Conservation (phyloP, 2,329 filamentous ascomycete genomes). For the Neurospora crassa region DNA sequence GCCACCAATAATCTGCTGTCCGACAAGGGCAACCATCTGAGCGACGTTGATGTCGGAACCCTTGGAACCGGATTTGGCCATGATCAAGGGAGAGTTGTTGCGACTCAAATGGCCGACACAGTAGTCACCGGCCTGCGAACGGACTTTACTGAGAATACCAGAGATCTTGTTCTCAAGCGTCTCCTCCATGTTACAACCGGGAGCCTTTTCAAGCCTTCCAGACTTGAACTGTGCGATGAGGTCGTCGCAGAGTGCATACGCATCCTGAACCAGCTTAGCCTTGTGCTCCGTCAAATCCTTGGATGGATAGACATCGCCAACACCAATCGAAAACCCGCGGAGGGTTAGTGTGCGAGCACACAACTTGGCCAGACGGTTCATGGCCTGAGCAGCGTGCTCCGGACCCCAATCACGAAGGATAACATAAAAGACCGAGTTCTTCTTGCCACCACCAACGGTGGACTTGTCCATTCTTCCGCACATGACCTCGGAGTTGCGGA, state of each 20-base stretch:
- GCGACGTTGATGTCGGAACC: conserved; percentile 97
- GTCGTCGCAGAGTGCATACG: conserved; percentile 74
- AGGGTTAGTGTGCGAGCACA: conserved; percentile 84
- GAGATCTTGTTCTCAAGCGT: conserved; percentile 87
- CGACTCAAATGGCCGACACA: conserved; percentile 85
- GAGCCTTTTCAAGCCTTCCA: conserved; percentile 73
- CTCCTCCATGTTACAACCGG: conserved; percentile 84
- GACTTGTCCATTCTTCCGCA: conserved; percentile 97
- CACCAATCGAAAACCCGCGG: conserved; percentile 90
- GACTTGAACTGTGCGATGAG: conserved; percentile 72
- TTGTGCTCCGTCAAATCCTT: conserved; percentile 62
- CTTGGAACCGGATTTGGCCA: conserved; percentile 96
- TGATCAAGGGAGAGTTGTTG: conserved; percentile 87
- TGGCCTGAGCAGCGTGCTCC: conserved; percentile 76
- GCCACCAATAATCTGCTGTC: conserved; percentile 94
- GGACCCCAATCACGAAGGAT: conserved; percentile 92
- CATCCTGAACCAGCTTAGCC: conserved; percentile 62
- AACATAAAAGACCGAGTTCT: conserved; percentile 95
- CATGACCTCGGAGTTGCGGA: conserved; percentile 96
- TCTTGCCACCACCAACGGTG: conserved; percentile 94
- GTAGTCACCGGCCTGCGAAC: conserved; percentile 80
- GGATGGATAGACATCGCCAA: conserved; percentile 86
- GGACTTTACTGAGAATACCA: conserved; percentile 83
- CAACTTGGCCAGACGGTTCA: conserved; percentile 88
- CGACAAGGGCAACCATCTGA: conserved; percentile 96